Evolutionary conservation across 192 early-diverging fungal species (phyloP), one percentile per base, ranked within the genome.

Genomic region (Backusella australiensis): DNA sequence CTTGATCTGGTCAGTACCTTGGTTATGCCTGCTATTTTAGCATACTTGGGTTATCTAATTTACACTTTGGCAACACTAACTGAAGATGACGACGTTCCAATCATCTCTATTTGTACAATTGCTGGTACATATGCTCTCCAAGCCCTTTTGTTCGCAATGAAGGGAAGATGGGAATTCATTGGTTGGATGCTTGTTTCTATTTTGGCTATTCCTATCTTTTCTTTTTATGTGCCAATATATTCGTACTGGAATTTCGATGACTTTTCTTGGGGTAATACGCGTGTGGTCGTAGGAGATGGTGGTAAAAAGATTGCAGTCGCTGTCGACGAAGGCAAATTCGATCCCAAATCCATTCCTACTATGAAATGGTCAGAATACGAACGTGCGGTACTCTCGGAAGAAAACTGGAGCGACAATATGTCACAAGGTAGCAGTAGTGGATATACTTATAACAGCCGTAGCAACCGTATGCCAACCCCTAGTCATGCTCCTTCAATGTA

Each of bases 241-340:
- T 87, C 96, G 19, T 99, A 96, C 90, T 99, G 98, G 98, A 95
- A 96, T 85, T 97, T 98, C 83, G 97, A 99, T 84, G 96, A 99
- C 78, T 99, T 99, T 78, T 96, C 94, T 17, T 99, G 97, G 97
- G 97, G 96, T 73, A 97, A 96, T 79, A 99, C 98, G 26, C 94
- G 97, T 80, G 71, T 94, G 36, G 94, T 97, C 8, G 86, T 95
- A 26, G 98, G 96, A 69, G 94, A 95, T 77, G 93, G 92, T 46
- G 94, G 95, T 65, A 90, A 87, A 82, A 91, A 86, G 78, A 72
- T 88, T 69, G 90, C 89, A 69, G 82, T 80, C 52, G 86, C 84
- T 74, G 87, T 89, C n/a, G 90, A 90, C 72, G 91, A 92, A 71
- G 92, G 90, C 67, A 89, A 92, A 77, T 94, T 94, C 77, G 92